Percentiles rank a stretch among this genome's conserved stretches.
Conservation (phyloP, 202 grass and related monocot genomes). For the Panicum hallii region DNA sequence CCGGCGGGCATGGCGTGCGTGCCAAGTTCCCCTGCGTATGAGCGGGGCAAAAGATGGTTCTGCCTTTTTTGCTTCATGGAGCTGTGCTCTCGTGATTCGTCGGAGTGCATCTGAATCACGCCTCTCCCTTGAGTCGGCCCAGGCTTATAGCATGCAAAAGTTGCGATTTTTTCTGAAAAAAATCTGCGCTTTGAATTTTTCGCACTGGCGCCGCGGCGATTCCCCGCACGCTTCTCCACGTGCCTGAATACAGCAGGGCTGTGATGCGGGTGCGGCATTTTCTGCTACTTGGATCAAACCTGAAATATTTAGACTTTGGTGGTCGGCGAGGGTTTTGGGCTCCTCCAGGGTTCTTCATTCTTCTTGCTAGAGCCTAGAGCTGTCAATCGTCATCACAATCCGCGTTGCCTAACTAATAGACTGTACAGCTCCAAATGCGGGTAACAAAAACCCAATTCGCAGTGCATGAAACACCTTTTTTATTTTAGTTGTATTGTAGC, state of each 20-base stretch:
- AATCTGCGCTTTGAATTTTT: conserved; percentile 11
- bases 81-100: conserved; percentile 27
- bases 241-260: not conserved
- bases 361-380: conserved; percentile 16
- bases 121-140: not conserved
- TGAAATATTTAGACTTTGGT: conserved; percentile 16
- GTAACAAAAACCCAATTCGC: not conserved
- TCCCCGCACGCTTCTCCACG: not conserved
- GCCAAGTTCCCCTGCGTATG: conserved; percentile 30
- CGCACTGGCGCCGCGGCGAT: conserved; percentile 8
- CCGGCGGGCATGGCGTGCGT: conserved; percentile 39
- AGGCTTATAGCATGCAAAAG: not conserved
- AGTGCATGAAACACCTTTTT: not conserved
- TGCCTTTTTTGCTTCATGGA: conserved; percentile 41
- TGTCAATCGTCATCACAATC: conserved; percentile 25
- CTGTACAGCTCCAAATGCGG: conserved; percentile 16
- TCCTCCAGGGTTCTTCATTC: not conserved
- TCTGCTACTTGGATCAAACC: not conserved
- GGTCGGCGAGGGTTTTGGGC: conserved; percentile 30
- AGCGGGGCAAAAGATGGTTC: not conserved
- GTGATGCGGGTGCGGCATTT: conserved; percentile 5
- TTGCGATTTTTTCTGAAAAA: not conserved
- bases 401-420: not conserved
- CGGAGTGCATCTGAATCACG: conserved; percentile 43
- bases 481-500: conserved; percentile 12